Evolutionary conservation across 169 alveolate genomes (phyloP), one percentile per base, ranked within the genome.

Genomic region (Theileria parva): DNA sequence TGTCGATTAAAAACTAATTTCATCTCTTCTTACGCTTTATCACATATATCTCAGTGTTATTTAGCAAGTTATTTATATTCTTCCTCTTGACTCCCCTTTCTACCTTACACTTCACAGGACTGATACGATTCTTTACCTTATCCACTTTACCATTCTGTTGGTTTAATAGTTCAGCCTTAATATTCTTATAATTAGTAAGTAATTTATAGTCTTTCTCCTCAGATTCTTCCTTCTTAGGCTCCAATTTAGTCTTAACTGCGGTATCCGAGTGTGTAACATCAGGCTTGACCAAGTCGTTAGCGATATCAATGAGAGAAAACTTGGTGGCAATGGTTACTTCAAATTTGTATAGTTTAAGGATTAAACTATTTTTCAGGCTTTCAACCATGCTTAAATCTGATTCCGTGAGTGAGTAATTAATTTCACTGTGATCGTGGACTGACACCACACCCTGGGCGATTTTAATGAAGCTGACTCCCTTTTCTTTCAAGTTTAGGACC

Each of bases 1-100:
- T 83, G 70, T 65, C 87, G 61, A 69, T 72, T 9, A 67, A 67
- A n/a, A 13, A 27, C 17, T 23, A 21, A 27, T 25, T 19, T 69
- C 77, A 28, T n/a, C 12, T 69, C 66, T 78, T 34, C 12, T n/a
- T 25, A 17, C 79, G 50, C 53, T 50, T 72, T 12, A 57, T 51
- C 8, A 44, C 34, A 21, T 32, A 37, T 5, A n/a, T 19, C 11
- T 72, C 79, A 74, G 79, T 72, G 61, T n/a, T 19, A 48, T 72
- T 72, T 25, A 72, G 77, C 17, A 72, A 48, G 6, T 72, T 37
- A 23, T 1, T 44, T 23, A 72, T 21, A 66, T 66, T 66, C 27
- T 44, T 25, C 27, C 55, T 19, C 17, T 25, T 72, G 64, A 11
- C 64, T 55, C 27, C 5, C 64, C 12, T 17, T 15, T 21, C 27